Conservation (phyloP, 257 asterid species). For the Solanum megistacrolobum region DNA sequence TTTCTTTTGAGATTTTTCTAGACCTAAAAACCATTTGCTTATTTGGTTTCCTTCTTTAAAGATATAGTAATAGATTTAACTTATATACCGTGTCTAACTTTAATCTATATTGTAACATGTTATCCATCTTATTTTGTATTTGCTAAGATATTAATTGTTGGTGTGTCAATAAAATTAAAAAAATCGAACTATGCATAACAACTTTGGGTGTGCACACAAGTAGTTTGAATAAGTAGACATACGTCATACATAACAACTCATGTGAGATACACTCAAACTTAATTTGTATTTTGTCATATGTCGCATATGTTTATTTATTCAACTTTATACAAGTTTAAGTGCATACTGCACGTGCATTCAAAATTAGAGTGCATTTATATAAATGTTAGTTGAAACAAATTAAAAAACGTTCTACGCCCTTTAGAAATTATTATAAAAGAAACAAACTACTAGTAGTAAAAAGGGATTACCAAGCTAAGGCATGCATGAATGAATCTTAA, state of each 20-base stretch:
- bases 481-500: not conserved
- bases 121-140: not conserved
- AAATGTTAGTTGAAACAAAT: not conserved
- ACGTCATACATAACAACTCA: not conserved
- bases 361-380: too few relatives aligned
- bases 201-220: not conserved
- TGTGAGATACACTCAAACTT: not conserved
- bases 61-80: not conserved
- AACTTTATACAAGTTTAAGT: not conserved
- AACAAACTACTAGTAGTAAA: not conserved
- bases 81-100: not conserved
- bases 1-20: not conserved
- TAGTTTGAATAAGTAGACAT: not conserved
- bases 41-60: not conserved
- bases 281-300: not conserved
- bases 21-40: not conserved
- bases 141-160: not conserved
- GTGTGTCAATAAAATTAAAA: not conserved
- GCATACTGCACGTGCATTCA: accelerated
- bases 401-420: not conserved
- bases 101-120: not conserved
- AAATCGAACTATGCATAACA: not conserved
- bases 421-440: not conserved
- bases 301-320: not conserved
- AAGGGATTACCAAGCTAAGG: not conserved